Percentiles rank a stretch among this genome's conserved stretches.
phyloP scores from a whole-genome alignment of 306 rosid genomes.

The Pyrus communis region DNA sequence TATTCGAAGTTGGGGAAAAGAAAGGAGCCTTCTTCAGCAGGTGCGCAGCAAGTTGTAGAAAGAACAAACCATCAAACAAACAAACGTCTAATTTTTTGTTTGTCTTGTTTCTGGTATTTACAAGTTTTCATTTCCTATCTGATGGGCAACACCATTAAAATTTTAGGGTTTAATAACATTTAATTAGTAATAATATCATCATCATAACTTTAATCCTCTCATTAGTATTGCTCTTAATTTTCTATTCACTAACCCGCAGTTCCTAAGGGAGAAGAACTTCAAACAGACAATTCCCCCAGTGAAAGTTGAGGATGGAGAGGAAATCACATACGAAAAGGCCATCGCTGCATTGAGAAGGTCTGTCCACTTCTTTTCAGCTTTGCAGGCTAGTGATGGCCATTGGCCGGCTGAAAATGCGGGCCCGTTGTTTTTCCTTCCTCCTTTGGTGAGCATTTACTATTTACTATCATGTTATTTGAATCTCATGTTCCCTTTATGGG shows the following conservation, averaged over 20 bases:
- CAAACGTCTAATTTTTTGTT: not conserved
- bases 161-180: not conserved
- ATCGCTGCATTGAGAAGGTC: slow-evolving; percentile 31
- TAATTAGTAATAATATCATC: too few species aligned
- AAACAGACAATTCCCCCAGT: slow-evolving; percentile 36
- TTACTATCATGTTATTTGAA: not conserved
- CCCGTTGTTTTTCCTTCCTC: slow-evolving; percentile 63
- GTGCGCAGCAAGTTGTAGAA: too few species aligned
- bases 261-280: slow-evolving; percentile 49
- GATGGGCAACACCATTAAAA: not conserved
- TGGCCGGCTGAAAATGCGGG: slow-evolving; percentile 82
- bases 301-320: slow-evolving; percentile 47
- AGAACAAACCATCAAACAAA: too few species aligned
- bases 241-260: slow-evolving; percentile 12
- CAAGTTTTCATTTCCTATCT: not conserved
- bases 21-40: too few species aligned
- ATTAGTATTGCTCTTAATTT: not conserved
- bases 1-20: too few species aligned
- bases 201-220: not conserved
- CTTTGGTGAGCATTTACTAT: slow-evolving; percentile 37
- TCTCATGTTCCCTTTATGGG: not conserved
- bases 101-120: not conserved
- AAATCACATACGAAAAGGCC: slow-evolving; percentile 29
- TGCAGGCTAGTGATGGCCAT: slow-evolving; percentile 68
- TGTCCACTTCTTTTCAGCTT: slow-evolving; percentile 32